phyloP scores from a whole-genome alignment of 805 yeast species.

The Cyberlindnera nakhonratchasimensis region DNA sequence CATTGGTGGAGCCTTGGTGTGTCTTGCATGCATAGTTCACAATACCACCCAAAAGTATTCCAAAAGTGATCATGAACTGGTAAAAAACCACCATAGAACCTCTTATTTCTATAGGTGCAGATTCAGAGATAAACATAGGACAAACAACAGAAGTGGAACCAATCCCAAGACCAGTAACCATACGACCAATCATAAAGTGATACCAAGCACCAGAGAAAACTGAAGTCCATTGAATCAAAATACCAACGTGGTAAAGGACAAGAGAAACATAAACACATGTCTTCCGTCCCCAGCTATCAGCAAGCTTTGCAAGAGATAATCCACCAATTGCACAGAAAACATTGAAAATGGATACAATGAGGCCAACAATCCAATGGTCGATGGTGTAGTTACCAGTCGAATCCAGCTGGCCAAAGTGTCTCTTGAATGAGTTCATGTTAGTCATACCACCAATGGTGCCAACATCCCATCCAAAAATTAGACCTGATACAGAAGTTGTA shows the following conservation, averaged over 20 bases:
- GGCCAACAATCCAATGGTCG: conserved; percentile 47
- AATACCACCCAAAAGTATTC: conserved; percentile 71
- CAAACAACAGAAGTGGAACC: conserved; percentile 75
- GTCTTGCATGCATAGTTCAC: conserved; percentile 56
- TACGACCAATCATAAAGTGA: conserved; percentile 63
- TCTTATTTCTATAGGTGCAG: conserved; percentile 64
- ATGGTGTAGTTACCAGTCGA: conserved; percentile 38
- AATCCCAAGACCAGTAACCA: conserved; percentile 69
- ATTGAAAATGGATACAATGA: conserved; percentile 56
- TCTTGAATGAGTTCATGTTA: conserved; percentile 53
- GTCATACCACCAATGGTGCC: conserved; percentile 75
- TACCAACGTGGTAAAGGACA: conserved; percentile 57
- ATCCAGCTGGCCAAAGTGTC: conserved; percentile 47
- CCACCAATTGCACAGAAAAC: conserved; percentile 74
- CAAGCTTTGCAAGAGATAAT: conserved; percentile 49
- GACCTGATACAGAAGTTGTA: conserved; percentile 66
- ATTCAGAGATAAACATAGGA: conserved; percentile 69
- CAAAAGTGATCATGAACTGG: conserved; percentile 67
- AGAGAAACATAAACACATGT: conserved; percentile 50
- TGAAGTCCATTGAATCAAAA: conserved; percentile 56
- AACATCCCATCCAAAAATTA: conserved; percentile 73
- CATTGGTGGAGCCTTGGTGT: conserved; percentile 41
- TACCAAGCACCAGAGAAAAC: conserved; percentile 43
- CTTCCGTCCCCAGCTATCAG: conserved; percentile 61
- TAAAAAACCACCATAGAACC: conserved; percentile 70